A percentile compares a stretch with the other conserved stretches of the same genome.
Evolutionary conservation across 2,329 filamentous ascomycete species (phyloP).

Genomic region (Fusarium papillatum): DNA sequence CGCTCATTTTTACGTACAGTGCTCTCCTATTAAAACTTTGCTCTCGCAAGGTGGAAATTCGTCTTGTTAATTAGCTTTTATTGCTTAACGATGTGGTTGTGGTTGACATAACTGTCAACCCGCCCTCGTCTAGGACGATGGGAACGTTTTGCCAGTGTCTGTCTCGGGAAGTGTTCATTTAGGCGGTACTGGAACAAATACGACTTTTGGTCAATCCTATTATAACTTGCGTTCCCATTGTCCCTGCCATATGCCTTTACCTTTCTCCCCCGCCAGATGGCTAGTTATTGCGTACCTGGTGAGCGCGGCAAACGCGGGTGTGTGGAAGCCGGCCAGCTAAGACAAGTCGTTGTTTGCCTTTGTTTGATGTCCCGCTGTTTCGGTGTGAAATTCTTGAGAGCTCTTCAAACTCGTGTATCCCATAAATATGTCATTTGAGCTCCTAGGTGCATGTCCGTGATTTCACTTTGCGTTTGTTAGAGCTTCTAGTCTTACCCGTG

Average conservation of each 20-base stretch:
- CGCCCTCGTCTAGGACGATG: background rate
- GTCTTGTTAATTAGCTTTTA: background rate
- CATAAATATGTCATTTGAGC: no score
- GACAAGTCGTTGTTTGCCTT: background rate
- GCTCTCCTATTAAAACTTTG: no score
- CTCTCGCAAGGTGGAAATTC: no score
- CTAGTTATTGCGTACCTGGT: background rate
- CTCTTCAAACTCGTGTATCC: no score
- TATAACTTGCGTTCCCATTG: background rate
- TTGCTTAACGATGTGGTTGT: background rate
- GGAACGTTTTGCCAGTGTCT: background rate
- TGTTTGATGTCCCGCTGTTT: background rate
- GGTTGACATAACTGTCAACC: background rate
- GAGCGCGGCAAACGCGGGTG: background rate
- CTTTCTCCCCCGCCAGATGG: background rate
- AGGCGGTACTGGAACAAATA: background rate
- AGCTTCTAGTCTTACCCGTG: no score
- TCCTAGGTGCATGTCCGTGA: no score
- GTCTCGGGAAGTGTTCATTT: background rate
- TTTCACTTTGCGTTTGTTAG: no score
- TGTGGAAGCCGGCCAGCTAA: background rate
- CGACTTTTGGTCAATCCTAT: background rate
- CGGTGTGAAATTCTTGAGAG: accelerated
- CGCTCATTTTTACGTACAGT: no score
- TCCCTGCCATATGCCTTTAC: background rate